Conservation (phyloP, 2,329 filamentous ascomycete species). For the Aspergillus glaucus region DNA sequence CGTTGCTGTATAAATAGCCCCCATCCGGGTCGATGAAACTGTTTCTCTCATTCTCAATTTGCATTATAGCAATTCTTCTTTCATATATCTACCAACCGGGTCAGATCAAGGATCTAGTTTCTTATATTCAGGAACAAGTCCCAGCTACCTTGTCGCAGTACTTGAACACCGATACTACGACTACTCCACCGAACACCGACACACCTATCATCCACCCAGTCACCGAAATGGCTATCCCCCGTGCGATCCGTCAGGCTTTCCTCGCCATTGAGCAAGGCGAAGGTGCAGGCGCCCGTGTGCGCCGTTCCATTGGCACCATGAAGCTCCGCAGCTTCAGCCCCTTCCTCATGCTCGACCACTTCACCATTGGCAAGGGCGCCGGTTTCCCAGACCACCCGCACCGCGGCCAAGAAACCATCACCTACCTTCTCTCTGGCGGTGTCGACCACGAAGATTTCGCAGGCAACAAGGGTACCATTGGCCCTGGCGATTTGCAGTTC, state of each 20-base stretch:
- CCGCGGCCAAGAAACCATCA: constrained; percentile 82
- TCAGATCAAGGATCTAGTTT: constrained; percentile 14
- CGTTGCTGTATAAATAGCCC: constrained; percentile 24
- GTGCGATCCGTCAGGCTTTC: constrained; percentile 77
- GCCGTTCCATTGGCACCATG: constrained; percentile 79
- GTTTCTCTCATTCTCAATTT: constrained; percentile 32
- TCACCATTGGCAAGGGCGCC: constrained; percentile 69
- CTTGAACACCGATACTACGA: constrained; percentile 6
- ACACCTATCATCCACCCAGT: constrained; percentile 21
- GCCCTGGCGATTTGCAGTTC: constrained; percentile 87
- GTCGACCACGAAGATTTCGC: constrained; percentile 92
- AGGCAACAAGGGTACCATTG: constrained; percentile 75
- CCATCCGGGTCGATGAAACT: constrained; percentile 26
- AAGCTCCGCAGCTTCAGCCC: constrained; percentile 80
- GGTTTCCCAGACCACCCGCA: constrained; percentile 86
- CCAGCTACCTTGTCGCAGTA: constrained; percentile 11
- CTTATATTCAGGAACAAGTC: constrained; percentile 13
- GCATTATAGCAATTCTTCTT: constrained; percentile 28
- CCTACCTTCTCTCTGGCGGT: constrained; percentile 77
- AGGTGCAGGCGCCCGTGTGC: constrained; percentile 78
- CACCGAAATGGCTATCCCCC: constrained; percentile 59
- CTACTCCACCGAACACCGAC: constrained; percentile 2
- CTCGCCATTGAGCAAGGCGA: constrained; percentile 80
- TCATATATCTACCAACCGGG: constrained; percentile 15
- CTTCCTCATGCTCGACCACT: constrained; percentile 96